A percentile compares a stretch with the other conserved stretches of the same genome.
Evolutionary conservation across 257 asterid genomes (phyloP).

Genomic region (Solanum etuberosum): DNA sequence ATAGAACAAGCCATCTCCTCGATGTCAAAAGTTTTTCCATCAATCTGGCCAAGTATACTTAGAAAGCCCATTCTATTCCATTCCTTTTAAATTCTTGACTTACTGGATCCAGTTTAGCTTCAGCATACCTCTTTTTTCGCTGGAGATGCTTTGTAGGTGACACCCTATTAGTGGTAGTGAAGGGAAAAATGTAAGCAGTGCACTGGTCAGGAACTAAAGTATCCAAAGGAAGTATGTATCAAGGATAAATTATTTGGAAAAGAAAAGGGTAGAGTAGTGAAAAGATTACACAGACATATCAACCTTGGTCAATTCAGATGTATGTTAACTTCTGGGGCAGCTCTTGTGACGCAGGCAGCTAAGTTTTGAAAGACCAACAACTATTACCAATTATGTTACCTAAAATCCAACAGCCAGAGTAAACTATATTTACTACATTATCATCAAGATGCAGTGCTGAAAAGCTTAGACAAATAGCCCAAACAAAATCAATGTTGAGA

Average conservation of each 20-base stretch:
- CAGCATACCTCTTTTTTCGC: not conserved
- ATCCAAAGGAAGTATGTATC: not conserved
- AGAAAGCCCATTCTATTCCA: not conserved
- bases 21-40: not conserved
- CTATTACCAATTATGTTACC: not conserved
- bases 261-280: not conserved
- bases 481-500: not conserved
- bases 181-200: not conserved
- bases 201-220: not conserved
- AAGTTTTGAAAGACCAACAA: not conserved
- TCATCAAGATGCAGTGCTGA: not conserved
- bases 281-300: not conserved
- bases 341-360: not conserved
- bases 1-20: not conserved
- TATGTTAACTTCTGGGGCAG: not conserved
- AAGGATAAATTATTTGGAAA: not conserved
- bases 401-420: not conserved
- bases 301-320: not conserved
- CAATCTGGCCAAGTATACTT: not conserved
- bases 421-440: not conserved
- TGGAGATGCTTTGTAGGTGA: not conserved
- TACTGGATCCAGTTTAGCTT: not conserved
- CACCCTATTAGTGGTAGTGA: not conserved
- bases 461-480: not conserved
- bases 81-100: not conserved